Evolutionary conservation across 2,329 filamentous ascomycete species (phyloP), one percentile per base, ranked within the genome.

Genomic region (Tolypocladium endophyticum): DNA sequence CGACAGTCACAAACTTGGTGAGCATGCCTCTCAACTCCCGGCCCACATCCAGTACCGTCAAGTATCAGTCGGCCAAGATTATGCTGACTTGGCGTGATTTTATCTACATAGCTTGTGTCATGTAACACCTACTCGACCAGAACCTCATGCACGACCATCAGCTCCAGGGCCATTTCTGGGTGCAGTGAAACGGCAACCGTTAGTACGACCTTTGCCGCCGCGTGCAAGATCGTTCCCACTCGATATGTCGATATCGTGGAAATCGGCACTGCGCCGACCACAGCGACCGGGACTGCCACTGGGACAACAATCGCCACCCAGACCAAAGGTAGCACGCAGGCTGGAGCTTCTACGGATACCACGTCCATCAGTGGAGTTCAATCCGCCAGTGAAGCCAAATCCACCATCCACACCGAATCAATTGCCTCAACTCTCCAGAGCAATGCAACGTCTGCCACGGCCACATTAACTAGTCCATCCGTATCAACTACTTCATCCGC

Each of bases 331-430:
- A n/a, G n/a, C n/a, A n/a, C n/a, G n/a, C n/a, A n/a, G n/a, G n/a
- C n/a, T n/a, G n/a, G n/a, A n/a, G n/a, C n/a, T n/a, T n/a, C n/a
- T n/a, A n/a, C n/a, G n/a, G n/a, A n/a, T n/a, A n/a, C n/a, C n/a
- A n/a, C n/a, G n/a, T n/a, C n/a, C n/a, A n/a, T n/a, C n/a, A n/a
- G n/a, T n/a, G n/a, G n/a, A n/a, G n/a, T n/a, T n/a, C n/a, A n/a
- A n/a, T n/a, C n/a, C n/a, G n/a, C n/a, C n/a, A n/a, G n/a, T n/a
- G n/a, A n/a, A n/a, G n/a, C 38, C 14, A 39, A 36, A 35, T 38
- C 83, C 85, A 68, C 85, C 78, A 67, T 79, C 79, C 9, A 80
- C 81, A 2, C 81, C 20, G 41, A n/a, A 43, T 8, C 20, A 7
- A n/a, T 11, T 20, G 23, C n/a, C 41, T 8, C 20, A 7, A n/a